Evolutionary conservation across 148 eudicot genomes (phyloP).

Genomic region (Cornus suecica): DNA sequence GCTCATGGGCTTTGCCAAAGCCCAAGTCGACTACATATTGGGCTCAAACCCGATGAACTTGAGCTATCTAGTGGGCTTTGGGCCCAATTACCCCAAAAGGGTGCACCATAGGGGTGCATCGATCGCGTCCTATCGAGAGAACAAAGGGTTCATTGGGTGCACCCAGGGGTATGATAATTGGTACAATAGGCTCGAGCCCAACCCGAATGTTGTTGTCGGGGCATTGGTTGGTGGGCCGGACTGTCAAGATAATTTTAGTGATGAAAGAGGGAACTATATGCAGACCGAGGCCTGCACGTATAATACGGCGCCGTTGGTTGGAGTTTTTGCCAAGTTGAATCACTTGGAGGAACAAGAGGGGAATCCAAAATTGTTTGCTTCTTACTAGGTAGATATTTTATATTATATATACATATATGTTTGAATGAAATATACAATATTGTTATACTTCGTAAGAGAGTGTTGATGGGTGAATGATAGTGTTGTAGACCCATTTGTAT

Average conservation of each 20-base stretch:
- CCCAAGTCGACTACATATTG: conserved; percentile 74
- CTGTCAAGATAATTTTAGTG: conserved; percentile 44
- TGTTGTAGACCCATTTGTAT: background rate
- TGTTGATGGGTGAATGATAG: background rate
- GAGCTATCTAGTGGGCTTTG: conserved; percentile 83
- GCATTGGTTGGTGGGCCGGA: conserved; percentile 92
- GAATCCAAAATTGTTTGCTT: conserved; percentile 8
- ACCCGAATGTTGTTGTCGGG: conserved; percentile 70
- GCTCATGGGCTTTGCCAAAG: conserved; percentile 46
- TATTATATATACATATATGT: background rate
- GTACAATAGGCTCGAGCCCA: conserved; percentile 48
- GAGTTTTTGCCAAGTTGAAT: conserved; percentile 71
- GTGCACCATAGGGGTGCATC: conserved; percentile 95
- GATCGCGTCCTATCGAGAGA: conserved; percentile 57
- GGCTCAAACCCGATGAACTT: conserved; percentile 75
- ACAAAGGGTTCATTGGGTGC: conserved; percentile 83
- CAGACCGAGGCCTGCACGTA: conserved; percentile 90
- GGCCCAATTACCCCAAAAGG: conserved; percentile 48
- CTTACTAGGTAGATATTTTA: conserved; percentile 13
- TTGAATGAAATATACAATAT: background rate
- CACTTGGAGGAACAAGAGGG: conserved; percentile 18
- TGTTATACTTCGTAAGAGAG: background rate
- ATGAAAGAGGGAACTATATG: conserved; percentile 63
- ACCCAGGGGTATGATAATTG: conserved; percentile 86
- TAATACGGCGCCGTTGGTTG: conserved; percentile 80